Evolutionary conservation across 2,329 filamentous ascomycete species (phyloP).

Genomic region (Arachnomyces sp.): DNA sequence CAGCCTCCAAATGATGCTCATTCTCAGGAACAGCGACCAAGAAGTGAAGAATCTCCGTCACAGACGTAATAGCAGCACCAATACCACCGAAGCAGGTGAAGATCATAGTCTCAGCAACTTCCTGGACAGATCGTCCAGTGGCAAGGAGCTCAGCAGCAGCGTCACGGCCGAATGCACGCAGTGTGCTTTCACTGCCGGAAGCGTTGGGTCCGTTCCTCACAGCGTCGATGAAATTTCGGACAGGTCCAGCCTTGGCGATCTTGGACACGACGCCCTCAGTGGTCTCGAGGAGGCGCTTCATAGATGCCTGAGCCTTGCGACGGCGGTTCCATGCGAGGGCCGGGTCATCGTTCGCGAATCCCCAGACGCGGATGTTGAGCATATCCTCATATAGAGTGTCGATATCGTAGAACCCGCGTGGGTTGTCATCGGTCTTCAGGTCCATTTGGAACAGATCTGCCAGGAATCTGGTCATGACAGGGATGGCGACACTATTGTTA

Average conservation of each 20-base stretch:
- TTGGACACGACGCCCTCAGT: conserved; percentile 36
- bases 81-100: conserved; percentile 32
- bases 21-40: conserved; percentile 35
- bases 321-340: conserved; percentile 41
- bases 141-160: conserved; percentile 31
- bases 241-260: conserved; percentile 16
- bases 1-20: conserved; percentile 35
- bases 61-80: conserved; percentile 32
- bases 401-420: conserved; percentile 35
- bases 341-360: conserved; percentile 42
- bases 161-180: conserved; percentile 34
- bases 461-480: conserved; percentile 19
- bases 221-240: conserved; percentile 26
- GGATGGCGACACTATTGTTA: conserved; percentile 15
- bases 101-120: conserved; percentile 13
- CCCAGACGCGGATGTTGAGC: conserved; percentile 39
- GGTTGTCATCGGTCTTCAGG: conserved; percentile 20
- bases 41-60: conserved; percentile 37
- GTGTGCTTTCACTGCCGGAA: conserved; percentile 27
- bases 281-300: conserved; percentile 28
- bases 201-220: conserved; percentile 20
- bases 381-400: conserved; percentile 46
- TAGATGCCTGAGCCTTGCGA: conserved; percentile 35
- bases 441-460: conserved; percentile 19
- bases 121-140: conserved; percentile 10